Percentiles rank a stretch among this genome's conserved stretches.
phyloP scores from a whole-genome alignment of 164 flowering plant species.

The Stephania japonica region DNA sequence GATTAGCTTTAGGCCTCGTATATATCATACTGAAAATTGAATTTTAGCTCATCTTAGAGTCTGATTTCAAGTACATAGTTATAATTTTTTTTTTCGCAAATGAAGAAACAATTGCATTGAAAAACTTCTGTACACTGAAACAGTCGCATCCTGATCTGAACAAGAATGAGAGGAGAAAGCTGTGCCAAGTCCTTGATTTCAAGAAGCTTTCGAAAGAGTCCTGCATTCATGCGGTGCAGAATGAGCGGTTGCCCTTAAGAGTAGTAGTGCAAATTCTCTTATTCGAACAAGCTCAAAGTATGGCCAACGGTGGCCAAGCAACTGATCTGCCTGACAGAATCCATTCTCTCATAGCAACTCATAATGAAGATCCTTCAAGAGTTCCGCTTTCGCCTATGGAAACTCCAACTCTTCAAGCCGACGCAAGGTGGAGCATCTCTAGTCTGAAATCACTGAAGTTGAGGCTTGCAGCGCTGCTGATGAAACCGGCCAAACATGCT shows the following conservation, averaged over 20 bases:
- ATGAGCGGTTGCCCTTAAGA: conserved; percentile 83
- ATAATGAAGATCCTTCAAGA: conserved; percentile 37
- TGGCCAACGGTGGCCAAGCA: conserved; percentile 44
- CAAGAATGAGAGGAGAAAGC: conserved; percentile 73
- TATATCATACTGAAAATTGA: neutral
- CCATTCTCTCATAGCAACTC: conserved; percentile 60
- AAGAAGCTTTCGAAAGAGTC: conserved; percentile 77
- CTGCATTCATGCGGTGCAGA: conserved; percentile 91
- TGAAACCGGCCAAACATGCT: conserved; percentile 73
- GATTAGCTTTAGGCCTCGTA: neutral
- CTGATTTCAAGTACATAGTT: neutral
- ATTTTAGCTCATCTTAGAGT: neutral
- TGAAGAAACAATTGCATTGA: too few species aligned
- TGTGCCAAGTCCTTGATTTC: conserved; percentile 85
- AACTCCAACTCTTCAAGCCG: conserved; percentile 31
- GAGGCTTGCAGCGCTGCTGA: conserved; percentile 53
- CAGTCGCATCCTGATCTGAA: conserved; percentile 73
- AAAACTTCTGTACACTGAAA: neutral
- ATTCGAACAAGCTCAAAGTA: conserved; percentile 64
- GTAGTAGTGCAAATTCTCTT: conserved; percentile 94
- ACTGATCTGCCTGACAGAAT: conserved; percentile 62
- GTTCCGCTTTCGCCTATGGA: conserved; percentile 25
- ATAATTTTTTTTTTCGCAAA: too few species aligned
- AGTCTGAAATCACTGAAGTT: conserved; percentile 66
- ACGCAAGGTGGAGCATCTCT: conserved; percentile 71